Percentiles rank a stretch among this genome's conserved stretches.
phyloP scores from a whole-genome alignment of 2,329 filamentous ascomycete species.

The Rutstroemia sp. region DNA sequence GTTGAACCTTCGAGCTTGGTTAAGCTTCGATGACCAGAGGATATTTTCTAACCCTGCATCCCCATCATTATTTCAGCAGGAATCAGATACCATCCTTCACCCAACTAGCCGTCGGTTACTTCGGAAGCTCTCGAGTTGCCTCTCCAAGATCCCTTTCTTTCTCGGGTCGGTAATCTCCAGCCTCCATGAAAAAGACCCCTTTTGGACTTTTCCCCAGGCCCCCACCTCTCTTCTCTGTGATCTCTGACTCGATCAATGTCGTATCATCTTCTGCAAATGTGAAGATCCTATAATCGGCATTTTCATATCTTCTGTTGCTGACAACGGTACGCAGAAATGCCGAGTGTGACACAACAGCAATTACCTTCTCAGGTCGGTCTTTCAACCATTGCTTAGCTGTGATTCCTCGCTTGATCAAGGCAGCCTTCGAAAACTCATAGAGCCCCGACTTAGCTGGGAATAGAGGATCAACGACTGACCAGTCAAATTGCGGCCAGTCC shows the following conservation, averaged over 20 bases:
- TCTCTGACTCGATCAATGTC: slow-evolving; percentile 25
- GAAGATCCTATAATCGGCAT: slow-evolving; percentile 30
- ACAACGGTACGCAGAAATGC: slow-evolving; percentile 26
- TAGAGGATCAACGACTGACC: slow-evolving; percentile 25
- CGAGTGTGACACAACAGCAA: slow-evolving; percentile 28
- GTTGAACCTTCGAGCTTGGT: too few species aligned
- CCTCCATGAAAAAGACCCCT: slow-evolving; percentile 15
- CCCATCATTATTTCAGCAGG: too few species aligned
- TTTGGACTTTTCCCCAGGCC: slow-evolving; percentile 25
- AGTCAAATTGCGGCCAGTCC: slow-evolving; percentile 30
- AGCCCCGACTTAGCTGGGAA: slow-evolving; percentile 27
- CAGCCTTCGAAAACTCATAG: slow-evolving; percentile 23
- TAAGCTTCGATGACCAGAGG: too few species aligned
- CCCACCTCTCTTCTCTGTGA: slow-evolving; percentile 26
- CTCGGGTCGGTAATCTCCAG: neutral
- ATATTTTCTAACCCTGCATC: too few species aligned
- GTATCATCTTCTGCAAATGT: slow-evolving; percentile 24
- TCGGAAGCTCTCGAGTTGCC: slow-evolving; percentile 14
- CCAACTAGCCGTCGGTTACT: neutral
- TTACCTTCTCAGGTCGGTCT: slow-evolving; percentile 27
- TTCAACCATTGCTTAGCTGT: slow-evolving; percentile 24
- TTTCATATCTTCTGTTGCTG: slow-evolving; percentile 22
- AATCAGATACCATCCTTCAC: too few species aligned
- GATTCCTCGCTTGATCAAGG: slow-evolving; percentile 21
- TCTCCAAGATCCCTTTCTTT: slow-evolving; percentile 10